Percentiles rank a stretch among this genome's conserved stretches.
phyloP scores from a whole-genome alignment of 495 filamentous ascomycete species.

The Patellaria atrata region DNA sequence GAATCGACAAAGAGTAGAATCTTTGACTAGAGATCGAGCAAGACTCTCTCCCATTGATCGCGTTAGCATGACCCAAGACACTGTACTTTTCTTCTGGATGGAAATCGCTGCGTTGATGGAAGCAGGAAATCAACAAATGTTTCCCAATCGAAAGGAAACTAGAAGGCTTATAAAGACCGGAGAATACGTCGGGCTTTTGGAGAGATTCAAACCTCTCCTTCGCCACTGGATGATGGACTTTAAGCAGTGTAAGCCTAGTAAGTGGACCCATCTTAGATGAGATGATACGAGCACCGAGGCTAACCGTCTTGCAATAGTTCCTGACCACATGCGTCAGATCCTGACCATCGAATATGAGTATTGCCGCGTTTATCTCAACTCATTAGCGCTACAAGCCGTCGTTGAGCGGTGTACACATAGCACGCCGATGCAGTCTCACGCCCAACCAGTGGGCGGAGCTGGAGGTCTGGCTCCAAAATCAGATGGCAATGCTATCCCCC shows the following conservation, averaged over 20 bases:
- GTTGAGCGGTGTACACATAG: conserved; percentile 80
- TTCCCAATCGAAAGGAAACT: conserved; percentile 69
- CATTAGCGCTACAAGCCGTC: conserved; percentile 82
- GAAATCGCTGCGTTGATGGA: conserved; percentile 84
- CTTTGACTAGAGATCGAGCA: conserved; percentile 34
- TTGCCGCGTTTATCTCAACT: conserved; percentile 65
- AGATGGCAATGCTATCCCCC: conserved; percentile 31
- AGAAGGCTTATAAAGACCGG: conserved; percentile 75
- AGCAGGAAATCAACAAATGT: conserved; percentile 67
- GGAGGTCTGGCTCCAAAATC: conserved; percentile 18
- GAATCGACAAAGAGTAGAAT: conserved; percentile 9
- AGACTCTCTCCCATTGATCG: too few species aligned
- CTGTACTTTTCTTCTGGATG: conserved; percentile 83
- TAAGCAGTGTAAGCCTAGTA: conserved; percentile 34
- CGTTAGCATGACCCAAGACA: conserved; percentile 40
- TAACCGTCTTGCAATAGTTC: conserved; percentile 38
- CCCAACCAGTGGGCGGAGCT: conserved; percentile 20
- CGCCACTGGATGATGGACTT: conserved; percentile 61
- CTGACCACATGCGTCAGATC: conserved; percentile 65
- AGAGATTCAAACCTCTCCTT: conserved; percentile 64
- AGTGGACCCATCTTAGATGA: conserved; percentile 27
- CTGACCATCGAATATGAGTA: conserved; percentile 53
- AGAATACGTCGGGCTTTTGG: conserved; percentile 63
- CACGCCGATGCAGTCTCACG: conserved; percentile 15
- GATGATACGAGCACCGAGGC: too few species aligned